A percentile compares a stretch with the other conserved stretches of the same genome.
Evolutionary conservation across 1,284 basidiomycete genomes (phyloP).

Genomic region (Filobasidium uniguttulatum): DNA sequence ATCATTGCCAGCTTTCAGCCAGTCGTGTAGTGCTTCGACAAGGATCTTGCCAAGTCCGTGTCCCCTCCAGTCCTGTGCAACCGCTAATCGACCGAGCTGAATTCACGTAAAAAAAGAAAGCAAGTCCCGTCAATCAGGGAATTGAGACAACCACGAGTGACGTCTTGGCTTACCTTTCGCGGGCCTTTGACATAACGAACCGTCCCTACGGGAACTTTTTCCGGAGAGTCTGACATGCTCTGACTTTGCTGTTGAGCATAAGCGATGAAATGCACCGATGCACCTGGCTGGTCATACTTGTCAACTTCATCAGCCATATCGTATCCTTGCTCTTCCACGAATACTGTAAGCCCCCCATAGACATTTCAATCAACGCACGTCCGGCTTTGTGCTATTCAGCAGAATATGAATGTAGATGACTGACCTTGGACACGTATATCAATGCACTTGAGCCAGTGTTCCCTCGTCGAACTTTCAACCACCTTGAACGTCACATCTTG

Average conservation of each 20-base stretch:
- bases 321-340: conserved; percentile 32
- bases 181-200: conserved; percentile 26
- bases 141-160: background rate
- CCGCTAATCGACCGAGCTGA: conserved; percentile 24
- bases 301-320: conserved; percentile 4
- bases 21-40: conserved; percentile 20
- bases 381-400: background rate
- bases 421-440: conserved; percentile 32
- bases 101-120: background rate
- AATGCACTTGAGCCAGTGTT: conserved; percentile 29
- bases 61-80: conserved; percentile 23
- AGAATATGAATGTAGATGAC: conserved; percentile 3
- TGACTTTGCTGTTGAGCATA: conserved; percentile 7
- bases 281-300: conserved; percentile 4
- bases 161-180: conserved; percentile 22
- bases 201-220: conserved; percentile 27
- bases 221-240: conserved; percentile 2
- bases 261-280: conserved; percentile 17
- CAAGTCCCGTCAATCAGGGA: background rate
- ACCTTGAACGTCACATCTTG: conserved; percentile 3
- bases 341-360: conserved; percentile 21
- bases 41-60: conserved; percentile 30
- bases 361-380: no score
- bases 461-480: conserved; percentile 20
- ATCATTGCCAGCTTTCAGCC: conserved; percentile 8